Conservation (phyloP, 441 rosid genomes). For the Aleurites moluccanus region DNA sequence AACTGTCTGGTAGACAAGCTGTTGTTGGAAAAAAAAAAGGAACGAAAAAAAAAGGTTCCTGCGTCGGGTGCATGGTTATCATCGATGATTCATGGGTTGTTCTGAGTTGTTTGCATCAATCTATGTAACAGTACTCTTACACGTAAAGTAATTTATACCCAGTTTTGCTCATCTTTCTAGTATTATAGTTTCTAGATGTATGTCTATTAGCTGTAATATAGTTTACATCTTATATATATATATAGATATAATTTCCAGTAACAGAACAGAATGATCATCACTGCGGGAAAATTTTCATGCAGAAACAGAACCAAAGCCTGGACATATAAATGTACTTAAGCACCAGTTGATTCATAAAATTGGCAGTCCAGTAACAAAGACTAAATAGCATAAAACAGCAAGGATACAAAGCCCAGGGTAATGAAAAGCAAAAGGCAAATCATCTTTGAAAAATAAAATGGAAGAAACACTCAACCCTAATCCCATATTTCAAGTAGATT, state of each 20-base stretch:
- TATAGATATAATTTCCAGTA: too few species aligned
- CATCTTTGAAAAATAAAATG: not conserved
- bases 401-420: too few species aligned
- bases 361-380: not conserved
- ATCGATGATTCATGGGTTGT: not conserved
- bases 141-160: not conserved
- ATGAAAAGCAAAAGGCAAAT: not conserved
- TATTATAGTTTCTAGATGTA: not conserved
- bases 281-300: not conserved
- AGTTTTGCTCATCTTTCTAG: not conserved
- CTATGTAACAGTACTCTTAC: not conserved
- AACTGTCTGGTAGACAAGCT: constrained; percentile 6
- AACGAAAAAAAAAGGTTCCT: not conserved
- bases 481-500: too few species aligned
- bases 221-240: too few species aligned
- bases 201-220: not conserved
- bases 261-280: too few species aligned
- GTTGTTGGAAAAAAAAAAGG: constrained; percentile 6
- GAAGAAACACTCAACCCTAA: not conserved
- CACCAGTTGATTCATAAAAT: not conserved
- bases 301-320: not conserved
- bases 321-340: not conserved
- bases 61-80: not conserved
- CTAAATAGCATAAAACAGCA: not conserved
- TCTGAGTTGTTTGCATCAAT: not conserved